Evolutionary conservation across 2,329 filamentous ascomycete genomes (phyloP), one percentile per base, ranked within the genome.

Genomic region (Alternaria sp.): DNA sequence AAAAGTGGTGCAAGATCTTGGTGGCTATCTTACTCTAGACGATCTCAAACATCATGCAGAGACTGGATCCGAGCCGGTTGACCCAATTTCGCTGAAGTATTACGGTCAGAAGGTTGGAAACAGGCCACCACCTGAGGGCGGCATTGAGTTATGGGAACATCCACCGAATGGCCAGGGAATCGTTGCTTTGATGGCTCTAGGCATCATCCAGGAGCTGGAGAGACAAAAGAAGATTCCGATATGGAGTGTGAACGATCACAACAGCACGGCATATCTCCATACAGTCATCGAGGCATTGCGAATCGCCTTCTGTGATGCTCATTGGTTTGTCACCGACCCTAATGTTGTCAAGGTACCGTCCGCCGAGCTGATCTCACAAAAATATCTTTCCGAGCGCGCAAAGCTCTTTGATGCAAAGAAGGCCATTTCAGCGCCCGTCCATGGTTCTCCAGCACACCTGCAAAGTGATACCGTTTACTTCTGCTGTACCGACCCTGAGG

Each of bases 401-500:
- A 86, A 86, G 54, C 84, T 92, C 0, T 90, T 91, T 72, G 79
- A 84, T 54, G 81, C 86, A 0, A 79, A 83, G 0, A 82, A 82
- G 54, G 85, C 85, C 1, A 79, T 81, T 24, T 80, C 82, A 18
- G 78, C 85, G 7, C 78, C 90, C 1, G 80, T 87, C 43, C 91
- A 93, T 74, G 94, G 94, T 57, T 91, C 75, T 7, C 76, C 92
- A 76, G 94, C 94, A 0, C 88, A 96, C 62, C 89, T 89, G 64
- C 91, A 91, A 79, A 91, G 90, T 76, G 95, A 99, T 78, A 98
- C 95, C 0, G 95, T 98, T 28, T 98, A 98, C 82, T 96, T 98
- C 75, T 89, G 90, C 57, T 91, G 91, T 11, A 91, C 93, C 0
- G 95, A 98, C 80, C 79, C 83, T 1, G 82, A 88, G 32, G 95